These are phyloP conservation scores for Mollisia scopiformis DNA, from an alignment of 2,329 filamentous ascomycete genomes.

Conservation along the genomic window DNA sequence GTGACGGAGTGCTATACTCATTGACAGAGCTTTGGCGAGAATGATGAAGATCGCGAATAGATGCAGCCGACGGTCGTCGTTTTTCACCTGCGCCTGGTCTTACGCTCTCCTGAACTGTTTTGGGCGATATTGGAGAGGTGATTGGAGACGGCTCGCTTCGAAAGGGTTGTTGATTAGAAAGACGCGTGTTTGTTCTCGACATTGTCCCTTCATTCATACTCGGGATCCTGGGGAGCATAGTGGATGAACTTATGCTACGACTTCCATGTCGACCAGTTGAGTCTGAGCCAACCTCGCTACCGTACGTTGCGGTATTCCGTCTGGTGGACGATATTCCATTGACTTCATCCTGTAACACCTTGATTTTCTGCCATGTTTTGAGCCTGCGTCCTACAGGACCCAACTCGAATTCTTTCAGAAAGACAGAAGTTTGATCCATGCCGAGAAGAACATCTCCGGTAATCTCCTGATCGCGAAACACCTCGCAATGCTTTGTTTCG, in stretches of 20 bases:
- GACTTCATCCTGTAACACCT: constrained; percentile 86
- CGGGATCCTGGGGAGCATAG: constrained; percentile 33
- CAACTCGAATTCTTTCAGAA: constrained; percentile 93
- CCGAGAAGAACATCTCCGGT: constrained; percentile 89
- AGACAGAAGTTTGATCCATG: constrained; percentile 94
- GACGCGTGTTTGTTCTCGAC: constrained; percentile 30
- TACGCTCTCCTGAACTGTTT: constrained; percentile 39
- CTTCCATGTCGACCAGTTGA: constrained; percentile 51
- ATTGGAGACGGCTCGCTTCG: constrained; percentile 44
- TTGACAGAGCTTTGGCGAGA: constrained; percentile 75
- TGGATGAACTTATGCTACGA: constrained; percentile 32
- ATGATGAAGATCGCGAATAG: constrained; percentile 80
- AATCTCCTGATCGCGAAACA: constrained; percentile 96
- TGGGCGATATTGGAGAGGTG: constrained; percentile 45
- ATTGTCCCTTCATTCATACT: constrained; percentile 33
- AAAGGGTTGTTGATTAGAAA: constrained; percentile 34
- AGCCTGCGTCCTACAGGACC: constrained; percentile 87
- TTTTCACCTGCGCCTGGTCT: constrained; percentile 44
- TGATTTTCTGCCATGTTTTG: constrained; percentile 97
- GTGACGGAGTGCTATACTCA: constrained; percentile 45
- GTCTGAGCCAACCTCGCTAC: constrained; percentile 62
- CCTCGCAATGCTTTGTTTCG: constrained; percentile 87
- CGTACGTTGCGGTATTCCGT: constrained; percentile 59
- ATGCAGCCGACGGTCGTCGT: constrained; percentile 76
- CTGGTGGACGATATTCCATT: constrained; percentile 54